These are phyloP conservation scores for Danielia oregonensis DNA, from an alignment of 805 yeast species.

Conservation along the genomic window DNA sequence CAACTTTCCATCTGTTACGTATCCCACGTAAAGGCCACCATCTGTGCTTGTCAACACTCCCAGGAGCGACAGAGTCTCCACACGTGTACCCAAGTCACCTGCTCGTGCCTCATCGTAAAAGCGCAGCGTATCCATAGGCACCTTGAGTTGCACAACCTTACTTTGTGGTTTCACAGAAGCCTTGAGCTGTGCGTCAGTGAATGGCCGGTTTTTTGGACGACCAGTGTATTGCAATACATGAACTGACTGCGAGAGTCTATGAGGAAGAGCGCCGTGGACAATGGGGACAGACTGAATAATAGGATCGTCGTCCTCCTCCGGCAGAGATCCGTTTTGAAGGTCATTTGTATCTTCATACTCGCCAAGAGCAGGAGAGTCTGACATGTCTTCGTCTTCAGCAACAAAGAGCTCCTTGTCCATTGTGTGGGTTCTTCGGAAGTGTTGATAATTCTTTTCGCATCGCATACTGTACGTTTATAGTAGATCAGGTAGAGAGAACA, in stretches of 20 bases:
- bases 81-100: slow-evolving; percentile 58
- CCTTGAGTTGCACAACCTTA: slow-evolving; percentile 66
- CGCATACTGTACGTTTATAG: background rate
- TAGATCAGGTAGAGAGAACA: background rate
- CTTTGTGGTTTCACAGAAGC: slow-evolving; percentile 60
- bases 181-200: slow-evolving; percentile 29
- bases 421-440: no score
- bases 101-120: slow-evolving; percentile 67
- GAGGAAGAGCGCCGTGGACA: slow-evolving; percentile 23
- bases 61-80: slow-evolving; percentile 56
- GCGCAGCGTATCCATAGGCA: slow-evolving; percentile 65
- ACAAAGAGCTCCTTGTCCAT: slow-evolving; percentile 15
- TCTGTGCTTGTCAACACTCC: slow-evolving; percentile 63
- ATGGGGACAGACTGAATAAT: slow-evolving; percentile 38
- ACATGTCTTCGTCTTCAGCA: slow-evolving; percentile 15
- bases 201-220: slow-evolving; percentile 42
- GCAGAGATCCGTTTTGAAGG: no score
- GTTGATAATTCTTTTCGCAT: background rate
- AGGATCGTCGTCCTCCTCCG: slow-evolving; percentile 30
- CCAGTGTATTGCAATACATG: slow-evolving; percentile 44
- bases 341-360: slow-evolving; percentile 2
- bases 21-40: slow-evolving; percentile 42
- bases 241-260: slow-evolving; percentile 22
- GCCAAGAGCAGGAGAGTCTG: slow-evolving; percentile 4
- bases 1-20: slow-evolving; percentile 37